Evolutionary conservation across 106 monocot genomes (phyloP).

Genomic region (Dioscorea dumetorum): DNA sequence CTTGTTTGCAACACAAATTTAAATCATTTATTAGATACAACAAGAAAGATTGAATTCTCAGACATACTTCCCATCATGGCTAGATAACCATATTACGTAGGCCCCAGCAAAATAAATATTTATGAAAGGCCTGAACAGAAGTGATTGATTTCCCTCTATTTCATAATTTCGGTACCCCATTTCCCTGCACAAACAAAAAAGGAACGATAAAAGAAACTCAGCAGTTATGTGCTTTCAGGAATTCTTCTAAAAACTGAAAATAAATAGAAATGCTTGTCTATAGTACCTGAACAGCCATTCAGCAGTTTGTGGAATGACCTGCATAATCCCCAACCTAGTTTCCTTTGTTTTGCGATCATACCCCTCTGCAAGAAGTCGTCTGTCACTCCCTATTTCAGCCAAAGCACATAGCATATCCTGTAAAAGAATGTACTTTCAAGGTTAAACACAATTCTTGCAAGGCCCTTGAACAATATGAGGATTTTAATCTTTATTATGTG

Average conservation of each 20-base stretch:
- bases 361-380: constrained; percentile 49
- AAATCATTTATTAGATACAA: not conserved
- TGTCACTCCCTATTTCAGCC: constrained; percentile 84
- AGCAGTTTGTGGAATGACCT: constrained; percentile 49
- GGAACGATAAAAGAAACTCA: no score
- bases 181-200: constrained; percentile 48
- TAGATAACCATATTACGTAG: constrained; percentile 73
- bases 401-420: constrained; percentile 94
- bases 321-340: constrained; percentile 76
- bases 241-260: no score
- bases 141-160: constrained; percentile 41
- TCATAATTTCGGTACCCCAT: constrained; percentile 76
- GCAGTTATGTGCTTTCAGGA: no score
- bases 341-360: constrained; percentile 71
- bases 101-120: constrained; percentile 95
- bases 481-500: no score
- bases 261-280: not conserved
- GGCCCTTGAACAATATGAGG: no score
- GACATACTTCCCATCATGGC: constrained; percentile 83
- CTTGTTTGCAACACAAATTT: not conserved
- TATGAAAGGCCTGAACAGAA: constrained; percentile 73
- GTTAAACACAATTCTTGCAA: no score
- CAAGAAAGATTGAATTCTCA: not conserved
- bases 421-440: not conserved
- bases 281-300: constrained; percentile 75